phyloP scores from a whole-genome alignment of 768 basidiomycete species.

The Candolleomyces efflorescens region DNA sequence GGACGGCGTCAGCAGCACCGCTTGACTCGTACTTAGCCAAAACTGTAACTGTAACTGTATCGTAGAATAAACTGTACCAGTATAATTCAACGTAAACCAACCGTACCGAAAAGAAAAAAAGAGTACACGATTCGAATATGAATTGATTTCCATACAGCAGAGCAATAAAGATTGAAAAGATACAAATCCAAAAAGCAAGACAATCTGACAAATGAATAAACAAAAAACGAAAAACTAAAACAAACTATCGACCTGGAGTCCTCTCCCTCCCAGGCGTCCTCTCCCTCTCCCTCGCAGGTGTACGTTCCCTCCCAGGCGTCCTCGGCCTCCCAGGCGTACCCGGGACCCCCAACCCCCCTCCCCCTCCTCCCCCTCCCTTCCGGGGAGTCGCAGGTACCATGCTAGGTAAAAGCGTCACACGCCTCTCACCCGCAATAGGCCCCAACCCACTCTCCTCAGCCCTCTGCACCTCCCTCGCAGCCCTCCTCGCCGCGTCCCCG shows the following conservation, averaged over 20 bases:
- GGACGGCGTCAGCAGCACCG: slow-evolving; percentile 14
- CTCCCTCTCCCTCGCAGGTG: slow-evolving; percentile 41
- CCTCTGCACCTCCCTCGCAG: slow-evolving; percentile 67
- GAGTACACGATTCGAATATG: background rate
- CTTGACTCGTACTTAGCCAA: slow-evolving; percentile 3
- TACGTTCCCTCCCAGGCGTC: slow-evolving; percentile 24
- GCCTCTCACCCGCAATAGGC: slow-evolving; percentile 49
- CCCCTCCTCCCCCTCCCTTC: background rate
- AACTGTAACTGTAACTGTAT: too few species aligned
- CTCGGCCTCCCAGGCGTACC: slow-evolving; percentile 4
- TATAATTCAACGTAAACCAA: too few species aligned
- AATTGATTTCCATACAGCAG: background rate
- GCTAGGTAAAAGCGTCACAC: slow-evolving; percentile 37
- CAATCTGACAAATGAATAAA: background rate
- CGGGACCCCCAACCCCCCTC: background rate
- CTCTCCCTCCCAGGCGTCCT: slow-evolving; percentile 42
- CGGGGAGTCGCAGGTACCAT: slow-evolving; percentile 58
- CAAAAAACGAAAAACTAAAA: background rate
- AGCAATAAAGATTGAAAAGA: background rate
- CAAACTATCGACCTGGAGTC: slow-evolving; percentile 20
- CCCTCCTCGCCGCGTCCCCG: slow-evolving; percentile 69
- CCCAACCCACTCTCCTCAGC: slow-evolving; percentile 50
- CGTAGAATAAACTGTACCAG: background rate
- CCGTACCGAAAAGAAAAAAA: too few species aligned
- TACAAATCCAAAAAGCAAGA: background rate